Evolutionary conservation across 108 stramenopile species (phyloP), one percentile per base, ranked within the genome.

Genomic region (Schizochytrium sp.): DNA sequence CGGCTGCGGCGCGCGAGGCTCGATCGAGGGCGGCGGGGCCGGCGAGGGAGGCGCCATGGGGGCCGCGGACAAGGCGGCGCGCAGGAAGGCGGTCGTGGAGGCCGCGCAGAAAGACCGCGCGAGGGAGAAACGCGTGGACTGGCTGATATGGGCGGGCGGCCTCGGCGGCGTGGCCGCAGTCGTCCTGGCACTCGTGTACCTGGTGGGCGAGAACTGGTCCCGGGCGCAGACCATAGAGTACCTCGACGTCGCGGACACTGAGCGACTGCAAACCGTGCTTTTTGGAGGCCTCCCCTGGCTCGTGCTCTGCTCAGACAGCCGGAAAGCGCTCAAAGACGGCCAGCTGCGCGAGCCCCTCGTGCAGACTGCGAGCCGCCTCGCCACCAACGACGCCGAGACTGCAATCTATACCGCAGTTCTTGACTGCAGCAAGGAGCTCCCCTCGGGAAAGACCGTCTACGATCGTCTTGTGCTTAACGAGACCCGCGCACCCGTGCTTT

Each of bases 221-320:
- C 44, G 48, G 28, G 45, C 48, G 48, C 48, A 83, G 76, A 25
- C 18, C 25, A 53, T 83, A 12, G 48, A 53, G 76, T 83, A 83
- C 76, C 76, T 83, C 19, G 76, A 83, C 76, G 76, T 18, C 16
- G 12, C 76, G 23, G 10, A 12, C 48, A 53, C 76, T 2, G 76
- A 83, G 51, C 16, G 16, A 6, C 51, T 83, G 76, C 76, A 83
- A 34, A 6, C 14, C 6, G 23, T 83, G 16, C 23, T 83, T 83
- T 83, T 83, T 0, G 76, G 76, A 10, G 76, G 76, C n/a, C n/a
- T 25, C n/a, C 76, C 76, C 12, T 83, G 76, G 76, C 76, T 83
- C 28, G 48, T 83, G 18, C 76, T 83, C 16, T 83, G 76, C 76
- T 53, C 48, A 1, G 76, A 83, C 23, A 53, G 48, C 51, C 45